Percentiles rank a stretch among this genome's conserved stretches.
Conservation (phyloP, 2,329 filamentous ascomycete genomes). For the Fusarium irregulare region DNA sequence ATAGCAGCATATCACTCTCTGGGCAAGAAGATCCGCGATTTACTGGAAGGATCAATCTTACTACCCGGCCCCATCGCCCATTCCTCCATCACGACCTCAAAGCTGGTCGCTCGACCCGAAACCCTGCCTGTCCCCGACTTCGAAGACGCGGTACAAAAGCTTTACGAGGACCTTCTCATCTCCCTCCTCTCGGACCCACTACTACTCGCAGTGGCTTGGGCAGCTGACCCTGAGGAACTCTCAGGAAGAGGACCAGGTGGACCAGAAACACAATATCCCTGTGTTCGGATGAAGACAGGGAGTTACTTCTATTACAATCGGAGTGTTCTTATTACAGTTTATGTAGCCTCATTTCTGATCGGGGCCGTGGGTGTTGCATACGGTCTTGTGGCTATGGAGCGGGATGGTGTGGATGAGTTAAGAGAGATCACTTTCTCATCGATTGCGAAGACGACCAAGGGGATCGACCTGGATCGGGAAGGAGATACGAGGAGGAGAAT, state of each 20-base stretch:
- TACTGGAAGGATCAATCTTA: slow-evolving; percentile 26
- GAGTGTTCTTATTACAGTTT: slow-evolving; percentile 20
- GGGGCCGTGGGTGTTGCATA: slow-evolving; percentile 17
- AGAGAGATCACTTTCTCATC: slow-evolving; percentile 36
- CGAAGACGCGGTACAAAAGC: slow-evolving; percentile 1
- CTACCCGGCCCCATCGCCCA: slow-evolving; percentile 14
- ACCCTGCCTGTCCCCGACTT: slow-evolving; percentile 22
- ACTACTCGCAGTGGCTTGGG: slow-evolving; percentile 38
- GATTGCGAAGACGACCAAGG: slow-evolving; percentile 21
- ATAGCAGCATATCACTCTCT: slow-evolving; percentile 32
- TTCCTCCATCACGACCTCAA: slow-evolving; percentile 21
- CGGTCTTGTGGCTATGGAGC: slow-evolving; percentile 29
- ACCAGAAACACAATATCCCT: slow-evolving; percentile 13
- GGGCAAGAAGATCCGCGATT: slow-evolving; percentile 24
- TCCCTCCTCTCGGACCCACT: slow-evolving; percentile 36
- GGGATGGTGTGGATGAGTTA: slow-evolving; percentile 29
- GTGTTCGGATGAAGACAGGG: slow-evolving; percentile 16
- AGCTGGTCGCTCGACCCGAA: slow-evolving; percentile 31
- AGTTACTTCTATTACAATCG: slow-evolving; percentile 34
- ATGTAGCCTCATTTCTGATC: slow-evolving; percentile 20
- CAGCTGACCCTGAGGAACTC: slow-evolving; percentile 13
- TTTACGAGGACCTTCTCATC: slow-evolving; percentile 37
- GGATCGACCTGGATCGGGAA: not conserved
- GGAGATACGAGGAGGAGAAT: not conserved
- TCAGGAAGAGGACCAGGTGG: slow-evolving; percentile 23